These are phyloP conservation scores for Penicillium pancosmium DNA, from an alignment of 495 filamentous ascomycete genomes.

Conservation along the genomic window DNA sequence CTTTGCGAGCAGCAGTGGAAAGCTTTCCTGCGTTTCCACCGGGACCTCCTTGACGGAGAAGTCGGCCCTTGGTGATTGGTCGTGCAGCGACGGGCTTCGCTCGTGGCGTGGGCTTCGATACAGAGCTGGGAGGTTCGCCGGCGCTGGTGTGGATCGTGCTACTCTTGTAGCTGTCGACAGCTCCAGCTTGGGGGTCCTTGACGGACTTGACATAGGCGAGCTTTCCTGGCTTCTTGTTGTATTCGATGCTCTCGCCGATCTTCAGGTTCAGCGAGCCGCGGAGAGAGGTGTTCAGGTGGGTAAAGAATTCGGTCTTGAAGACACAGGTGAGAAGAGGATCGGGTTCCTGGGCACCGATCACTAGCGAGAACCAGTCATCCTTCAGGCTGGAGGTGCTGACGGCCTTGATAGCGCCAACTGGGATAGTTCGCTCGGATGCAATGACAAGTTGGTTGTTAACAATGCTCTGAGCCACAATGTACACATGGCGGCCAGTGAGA, in stretches of 20 bases:
- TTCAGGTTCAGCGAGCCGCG: constrained; percentile 80
- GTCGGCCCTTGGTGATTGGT: constrained; percentile 85
- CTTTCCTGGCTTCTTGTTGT: constrained; percentile 98
- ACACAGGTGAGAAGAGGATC: constrained; percentile 91
- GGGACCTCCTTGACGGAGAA: constrained; percentile 88
- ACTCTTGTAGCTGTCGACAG: constrained; percentile 90
- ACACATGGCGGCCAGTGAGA: constrained; percentile 83
- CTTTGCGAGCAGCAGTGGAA: constrained; percentile 50
- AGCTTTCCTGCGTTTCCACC: constrained; percentile 76
- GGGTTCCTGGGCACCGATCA: constrained; percentile 86
- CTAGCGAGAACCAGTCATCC: constrained; percentile 96
- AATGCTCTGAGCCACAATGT: constrained; percentile 81
- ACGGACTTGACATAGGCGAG: constrained; percentile 80
- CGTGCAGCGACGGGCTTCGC: constrained; percentile 80
- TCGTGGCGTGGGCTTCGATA: constrained; percentile 83
- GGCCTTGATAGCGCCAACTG: constrained; percentile 84
- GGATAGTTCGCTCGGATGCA: constrained; percentile 75
- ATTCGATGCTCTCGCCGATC: constrained; percentile 83
- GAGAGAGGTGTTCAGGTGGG: constrained; percentile 75
- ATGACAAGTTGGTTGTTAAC: constrained; percentile 82
- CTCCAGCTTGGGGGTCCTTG: constrained; percentile 74
- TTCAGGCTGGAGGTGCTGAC: constrained; percentile 75
- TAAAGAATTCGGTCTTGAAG: constrained; percentile 97
- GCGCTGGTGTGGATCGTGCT: constrained; percentile 82
- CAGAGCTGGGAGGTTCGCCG: constrained; percentile 81